phyloP scores from a whole-genome alignment of 2,329 filamentous ascomycete species.

The Exophiala calicioides region DNA sequence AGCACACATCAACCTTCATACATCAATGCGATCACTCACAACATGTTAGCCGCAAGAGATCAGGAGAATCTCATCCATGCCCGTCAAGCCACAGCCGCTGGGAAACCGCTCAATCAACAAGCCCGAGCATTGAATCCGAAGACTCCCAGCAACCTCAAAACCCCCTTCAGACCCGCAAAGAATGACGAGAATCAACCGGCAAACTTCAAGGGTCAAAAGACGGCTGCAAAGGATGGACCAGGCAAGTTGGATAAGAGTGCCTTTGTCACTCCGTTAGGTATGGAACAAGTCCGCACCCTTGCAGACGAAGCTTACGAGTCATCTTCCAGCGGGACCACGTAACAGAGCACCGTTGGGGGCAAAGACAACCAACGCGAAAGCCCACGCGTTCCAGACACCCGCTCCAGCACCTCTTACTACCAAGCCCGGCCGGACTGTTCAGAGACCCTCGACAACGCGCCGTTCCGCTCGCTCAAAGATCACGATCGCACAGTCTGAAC shows the following conservation, averaged over 20 bases:
- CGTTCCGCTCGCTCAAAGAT: constrained; percentile 59
- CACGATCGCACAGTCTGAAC: constrained; percentile 49
- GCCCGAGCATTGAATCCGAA: constrained; percentile 66
- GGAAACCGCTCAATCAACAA: constrained; percentile 71
- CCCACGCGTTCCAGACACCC: constrained; percentile 65
- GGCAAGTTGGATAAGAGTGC: constrained; percentile 61
- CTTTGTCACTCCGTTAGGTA: constrained; percentile 81
- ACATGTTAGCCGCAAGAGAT: constrained; percentile 76
- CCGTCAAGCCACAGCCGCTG: constrained; percentile 68
- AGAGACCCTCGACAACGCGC: constrained; percentile 61
- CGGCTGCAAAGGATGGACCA: constrained; percentile 54
- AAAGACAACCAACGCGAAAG: constrained; percentile 96
- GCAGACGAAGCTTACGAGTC: background rate
- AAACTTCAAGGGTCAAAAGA: constrained; percentile 61
- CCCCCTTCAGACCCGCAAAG: constrained; percentile 72
- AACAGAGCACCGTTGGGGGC: constrained; percentile 80
- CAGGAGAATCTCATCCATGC: constrained; percentile 84
- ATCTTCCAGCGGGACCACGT: constrained; percentile 55
- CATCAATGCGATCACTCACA: constrained; percentile 27
- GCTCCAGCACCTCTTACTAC: constrained; percentile 62
- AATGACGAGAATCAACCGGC: constrained; percentile 82
- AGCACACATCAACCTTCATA: constrained; percentile 11
- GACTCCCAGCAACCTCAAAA: constrained; percentile 79
- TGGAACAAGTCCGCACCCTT: constrained; percentile 33
- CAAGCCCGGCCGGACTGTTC: constrained; percentile 64